Conservation (phyloP, 768 basidiomycete species). For the Tulasnella sp. region DNA sequence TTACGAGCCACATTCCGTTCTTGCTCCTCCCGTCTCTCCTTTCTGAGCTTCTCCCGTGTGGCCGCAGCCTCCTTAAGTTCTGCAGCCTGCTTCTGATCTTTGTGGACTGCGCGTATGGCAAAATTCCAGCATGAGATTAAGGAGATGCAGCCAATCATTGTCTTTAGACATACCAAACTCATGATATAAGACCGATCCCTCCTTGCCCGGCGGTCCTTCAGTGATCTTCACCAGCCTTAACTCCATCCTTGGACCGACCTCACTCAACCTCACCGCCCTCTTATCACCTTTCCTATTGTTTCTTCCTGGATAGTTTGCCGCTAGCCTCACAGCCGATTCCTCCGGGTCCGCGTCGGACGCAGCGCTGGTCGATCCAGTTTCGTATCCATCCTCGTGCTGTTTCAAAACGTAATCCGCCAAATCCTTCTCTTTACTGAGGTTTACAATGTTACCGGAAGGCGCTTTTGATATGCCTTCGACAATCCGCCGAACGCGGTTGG, state of each 20-base stretch:
- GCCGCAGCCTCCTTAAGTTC: conserved; percentile 64
- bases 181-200: conserved; percentile 89
- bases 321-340: conserved; percentile 64
- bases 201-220: conserved; percentile 88
- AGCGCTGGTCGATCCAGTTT: conserved; percentile 62
- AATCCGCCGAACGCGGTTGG: conserved; percentile 78
- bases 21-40: conserved; percentile 78
- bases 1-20: conserved; percentile 84
- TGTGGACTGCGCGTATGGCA: conserved; percentile 57
- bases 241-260: conserved; percentile 94
- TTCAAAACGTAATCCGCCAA: conserved; percentile 89
- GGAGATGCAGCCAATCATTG: neutral
- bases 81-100: conserved; percentile 64
- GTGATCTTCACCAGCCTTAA: conserved; percentile 84
- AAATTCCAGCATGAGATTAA: neutral
- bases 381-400: conserved; percentile 54
- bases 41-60: conserved; percentile 62
- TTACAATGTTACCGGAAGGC: conserved; percentile 40
- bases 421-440: conserved; percentile 85
- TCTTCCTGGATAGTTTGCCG: conserved; percentile 88
- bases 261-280: conserved; percentile 83
- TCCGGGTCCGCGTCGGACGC: conserved; percentile 73
- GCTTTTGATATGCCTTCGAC: conserved; percentile 49
- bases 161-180: conserved; percentile 56
- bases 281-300: conserved; percentile 88